Evolutionary conservation across 2,329 filamentous ascomycete species (phyloP).

Genomic region (Fusarium pseudograminearum): DNA sequence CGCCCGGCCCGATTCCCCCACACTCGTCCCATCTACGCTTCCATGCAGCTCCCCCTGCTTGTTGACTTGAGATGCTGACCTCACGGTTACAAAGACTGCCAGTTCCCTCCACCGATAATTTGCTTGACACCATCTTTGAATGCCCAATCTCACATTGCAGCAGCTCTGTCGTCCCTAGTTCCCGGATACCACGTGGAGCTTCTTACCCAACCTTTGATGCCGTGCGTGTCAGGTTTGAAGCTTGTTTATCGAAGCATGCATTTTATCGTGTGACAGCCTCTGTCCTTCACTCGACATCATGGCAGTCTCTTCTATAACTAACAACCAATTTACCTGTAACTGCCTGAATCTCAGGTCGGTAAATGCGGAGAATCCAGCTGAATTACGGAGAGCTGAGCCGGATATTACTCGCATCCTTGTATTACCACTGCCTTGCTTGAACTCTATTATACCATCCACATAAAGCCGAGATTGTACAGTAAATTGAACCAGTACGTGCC

Average conservation of each 20-base stretch:
- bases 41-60: slow-evolving; percentile 25
- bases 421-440: not conserved
- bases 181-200: slow-evolving; percentile 38
- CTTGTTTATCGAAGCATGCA: not conserved
- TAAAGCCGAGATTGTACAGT: not conserved
- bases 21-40: slow-evolving; percentile 39
- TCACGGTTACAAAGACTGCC: slow-evolving; percentile 16
- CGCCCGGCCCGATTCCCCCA: slow-evolving; percentile 47
- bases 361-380: slow-evolving; percentile 30
- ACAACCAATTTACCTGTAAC: slow-evolving; percentile 21
- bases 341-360: slow-evolving; percentile 30
- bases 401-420: slow-evolving; percentile 7
- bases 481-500: not conserved
- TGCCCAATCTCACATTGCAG: slow-evolving; percentile 5
- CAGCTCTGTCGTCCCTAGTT: slow-evolving; percentile 32
- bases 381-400: slow-evolving; percentile 29
- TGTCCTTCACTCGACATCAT: slow-evolving; percentile 10
- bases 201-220: slow-evolving; percentile 1
- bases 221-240: slow-evolving; percentile 6
- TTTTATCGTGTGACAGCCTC: slow-evolving; percentile 12
- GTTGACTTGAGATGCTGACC: slow-evolving; percentile 13
- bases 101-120: slow-evolving; percentile 8
- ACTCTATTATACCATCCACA: not conserved
- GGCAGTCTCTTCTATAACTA: slow-evolving; percentile 19
- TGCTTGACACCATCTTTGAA: slow-evolving; percentile 16